Conservation (phyloP, 208 protist genomes). For the Crithidia acanthocephali region DNA sequence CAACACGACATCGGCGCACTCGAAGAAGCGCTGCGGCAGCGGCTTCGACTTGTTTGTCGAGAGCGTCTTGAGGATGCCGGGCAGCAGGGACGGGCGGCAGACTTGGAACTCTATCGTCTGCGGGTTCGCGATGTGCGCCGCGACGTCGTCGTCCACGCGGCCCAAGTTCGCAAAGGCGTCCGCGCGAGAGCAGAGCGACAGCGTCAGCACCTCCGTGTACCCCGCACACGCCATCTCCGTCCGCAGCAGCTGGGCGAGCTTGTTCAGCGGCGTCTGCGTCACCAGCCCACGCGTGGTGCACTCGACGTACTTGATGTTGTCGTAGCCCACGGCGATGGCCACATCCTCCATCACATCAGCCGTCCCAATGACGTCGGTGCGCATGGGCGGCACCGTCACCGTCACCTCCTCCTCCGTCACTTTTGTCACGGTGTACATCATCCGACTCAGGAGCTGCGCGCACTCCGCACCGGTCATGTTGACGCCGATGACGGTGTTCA, state of each 20-base stretch:
- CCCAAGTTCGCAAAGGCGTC: conserved; percentile 92
- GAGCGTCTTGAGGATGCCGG: conserved; percentile 97
- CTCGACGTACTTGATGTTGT: conserved; percentile 93
- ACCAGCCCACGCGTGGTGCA: conserved; percentile 85
- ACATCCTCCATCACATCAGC: conserved; percentile 99
- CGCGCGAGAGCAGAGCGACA: conserved; percentile 92
- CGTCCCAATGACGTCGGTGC: conserved; percentile 96
- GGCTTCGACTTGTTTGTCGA: conserved; percentile 90
- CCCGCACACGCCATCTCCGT: conserved; percentile 93
- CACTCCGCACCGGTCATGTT: conserved; percentile 77
- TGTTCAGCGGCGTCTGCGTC: conserved; percentile 92
- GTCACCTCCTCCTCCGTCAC: conserved; percentile 60
- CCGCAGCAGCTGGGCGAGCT: conserved; percentile 94
- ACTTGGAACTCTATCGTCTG: conserved; percentile 96
- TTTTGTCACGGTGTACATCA: conserved; percentile 87
- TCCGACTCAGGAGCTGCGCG: conserved; percentile 84
- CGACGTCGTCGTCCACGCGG: conserved; percentile 74
- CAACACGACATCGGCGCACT: conserved; percentile 97
- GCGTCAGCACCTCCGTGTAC: conserved; percentile 97
- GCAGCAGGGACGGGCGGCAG: conserved; percentile 93
- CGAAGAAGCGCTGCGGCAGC: conserved; percentile 97
- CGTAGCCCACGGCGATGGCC: conserved; percentile 98
- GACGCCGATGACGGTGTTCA: conserved; percentile 93
- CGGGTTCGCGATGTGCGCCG: conserved; percentile 94
- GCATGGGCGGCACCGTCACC: conserved; percentile 91